A percentile compares a stretch with the other conserved stretches of the same genome.
Evolutionary conservation across 805 yeast species (phyloP).

Genomic region (Metschnikowia picachoensis): DNA sequence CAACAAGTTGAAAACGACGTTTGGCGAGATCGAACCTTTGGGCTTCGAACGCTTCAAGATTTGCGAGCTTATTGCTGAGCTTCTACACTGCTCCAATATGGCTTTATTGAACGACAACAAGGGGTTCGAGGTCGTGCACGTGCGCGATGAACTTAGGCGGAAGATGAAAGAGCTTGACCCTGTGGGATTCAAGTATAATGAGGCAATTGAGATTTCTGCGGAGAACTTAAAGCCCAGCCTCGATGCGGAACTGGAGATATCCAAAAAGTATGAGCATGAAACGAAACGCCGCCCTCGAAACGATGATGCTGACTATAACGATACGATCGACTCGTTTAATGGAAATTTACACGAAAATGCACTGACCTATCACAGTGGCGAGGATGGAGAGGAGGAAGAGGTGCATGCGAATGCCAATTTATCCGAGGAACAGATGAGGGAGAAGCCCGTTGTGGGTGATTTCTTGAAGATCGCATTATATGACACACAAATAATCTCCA

Average conservation of each 20-base stretch:
- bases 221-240: conserved; percentile 15
- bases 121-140: conserved; percentile 39
- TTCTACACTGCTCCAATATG: conserved; percentile 46
- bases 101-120: conserved; percentile 42
- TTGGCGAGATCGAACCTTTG: conserved; percentile 35
- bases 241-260: conserved; percentile 17
- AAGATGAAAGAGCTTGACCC: conserved; percentile 43
- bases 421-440: conserved; percentile 40
- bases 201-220: conserved; percentile 35
- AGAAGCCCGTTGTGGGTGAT: conserved; percentile 43
- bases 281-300: conserved; percentile 10
- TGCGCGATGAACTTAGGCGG: conserved; percentile 34
- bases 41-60: conserved; percentile 46
- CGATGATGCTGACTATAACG: conserved; percentile 20
- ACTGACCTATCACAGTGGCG: conserved; percentile 16
- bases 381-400: conserved; percentile 33
- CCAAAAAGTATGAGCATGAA: conserved; percentile 17
- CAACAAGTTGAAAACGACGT: conserved; percentile 22
- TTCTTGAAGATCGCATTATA: conserved; percentile 37
- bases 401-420: conserved; percentile 43
- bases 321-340: conserved; percentile 38
- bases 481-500: conserved; percentile 42
- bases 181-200: conserved; percentile 43
- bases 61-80: conserved; percentile 45
- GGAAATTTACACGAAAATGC: conserved; percentile 22